These are phyloP conservation scores for Lasiodiplodia citricola DNA, from an alignment of 2,329 filamentous ascomycete species.

Conservation along the genomic window DNA sequence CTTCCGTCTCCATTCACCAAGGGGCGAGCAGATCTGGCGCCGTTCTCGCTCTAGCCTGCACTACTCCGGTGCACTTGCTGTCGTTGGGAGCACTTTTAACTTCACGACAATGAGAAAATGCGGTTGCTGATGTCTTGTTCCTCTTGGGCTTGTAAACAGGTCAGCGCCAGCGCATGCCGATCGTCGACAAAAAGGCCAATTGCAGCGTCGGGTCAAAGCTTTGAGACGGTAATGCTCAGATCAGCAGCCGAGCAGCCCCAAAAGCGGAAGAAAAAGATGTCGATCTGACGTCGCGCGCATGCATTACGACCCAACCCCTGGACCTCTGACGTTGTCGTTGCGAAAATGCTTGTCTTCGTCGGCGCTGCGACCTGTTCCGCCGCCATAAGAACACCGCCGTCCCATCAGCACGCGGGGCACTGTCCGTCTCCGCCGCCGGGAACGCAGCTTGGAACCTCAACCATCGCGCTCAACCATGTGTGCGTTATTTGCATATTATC, in stretches of 20 bases:
- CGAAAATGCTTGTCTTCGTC: neutral
- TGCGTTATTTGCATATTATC: neutral
- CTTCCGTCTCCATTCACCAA: too few species aligned
- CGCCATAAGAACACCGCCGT: neutral
- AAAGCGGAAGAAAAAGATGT: neutral
- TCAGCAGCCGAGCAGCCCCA: neutral
- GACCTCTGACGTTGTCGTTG: neutral
- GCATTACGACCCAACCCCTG: neutral
- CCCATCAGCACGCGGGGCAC: neutral
- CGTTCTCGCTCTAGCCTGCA: too few species aligned
- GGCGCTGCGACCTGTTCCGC: neutral
- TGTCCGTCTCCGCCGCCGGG: neutral
- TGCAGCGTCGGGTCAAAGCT: neutral
- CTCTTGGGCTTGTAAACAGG: neutral
- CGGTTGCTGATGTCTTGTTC: too few species aligned
- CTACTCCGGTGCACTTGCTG: too few species aligned
- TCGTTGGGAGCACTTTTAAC: too few species aligned
- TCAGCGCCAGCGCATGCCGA: neutral
- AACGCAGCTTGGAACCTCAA: neutral
- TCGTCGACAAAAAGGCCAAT: neutral
- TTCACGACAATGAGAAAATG: too few species aligned
- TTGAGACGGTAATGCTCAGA: constrained; percentile 3
- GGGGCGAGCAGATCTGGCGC: too few species aligned
- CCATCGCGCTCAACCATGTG: neutral
- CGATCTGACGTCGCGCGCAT: constrained; percentile 9